phyloP scores from a whole-genome alignment of 495 filamentous ascomycete genomes.

The Penicillium turbatum region DNA sequence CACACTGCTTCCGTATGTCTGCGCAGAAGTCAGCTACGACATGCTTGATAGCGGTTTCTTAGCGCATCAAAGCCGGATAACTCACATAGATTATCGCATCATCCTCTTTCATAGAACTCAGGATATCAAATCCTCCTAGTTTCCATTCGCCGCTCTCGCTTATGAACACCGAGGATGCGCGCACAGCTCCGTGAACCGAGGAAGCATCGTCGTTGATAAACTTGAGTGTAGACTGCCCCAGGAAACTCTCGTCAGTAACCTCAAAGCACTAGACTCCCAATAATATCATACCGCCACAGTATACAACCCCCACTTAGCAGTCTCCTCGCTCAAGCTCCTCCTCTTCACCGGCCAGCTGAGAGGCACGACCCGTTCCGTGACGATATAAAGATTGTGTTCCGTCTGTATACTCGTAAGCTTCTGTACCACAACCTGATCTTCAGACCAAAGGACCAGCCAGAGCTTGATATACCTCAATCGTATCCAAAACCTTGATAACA shows the following conservation, averaged over 20 bases:
- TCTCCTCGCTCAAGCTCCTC: constrained; percentile 80
- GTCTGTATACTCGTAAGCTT: constrained; percentile 50
- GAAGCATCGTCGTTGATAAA: constrained; percentile 93
- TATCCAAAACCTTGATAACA: constrained; percentile 87
- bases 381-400: constrained; percentile 89
- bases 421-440: neutral
- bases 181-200: constrained; percentile 82
- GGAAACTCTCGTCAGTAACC: constrained; percentile 7
- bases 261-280: neutral
- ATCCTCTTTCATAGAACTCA: constrained; percentile 94
- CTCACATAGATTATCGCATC: constrained; percentile 85
- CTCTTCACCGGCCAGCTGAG: constrained; percentile 81
- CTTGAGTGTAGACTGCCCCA: constrained; percentile 72
- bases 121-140: constrained; percentile 83
- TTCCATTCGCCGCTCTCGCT: constrained; percentile 98
- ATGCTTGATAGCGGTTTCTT: neutral
- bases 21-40: constrained; percentile 8
- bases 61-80: neutral
- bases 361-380: constrained; percentile 83
- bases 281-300: constrained; percentile 63
- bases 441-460: neutral
- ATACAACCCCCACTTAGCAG: constrained; percentile 90
- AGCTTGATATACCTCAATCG: constrained; percentile 67
- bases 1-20: constrained; percentile 82
- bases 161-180: constrained; percentile 79